A percentile compares a stretch with the other conserved stretches of the same genome.
phyloP scores from a whole-genome alignment of 2,329 filamentous ascomycete species.

The Lecanicillium sp. region DNA sequence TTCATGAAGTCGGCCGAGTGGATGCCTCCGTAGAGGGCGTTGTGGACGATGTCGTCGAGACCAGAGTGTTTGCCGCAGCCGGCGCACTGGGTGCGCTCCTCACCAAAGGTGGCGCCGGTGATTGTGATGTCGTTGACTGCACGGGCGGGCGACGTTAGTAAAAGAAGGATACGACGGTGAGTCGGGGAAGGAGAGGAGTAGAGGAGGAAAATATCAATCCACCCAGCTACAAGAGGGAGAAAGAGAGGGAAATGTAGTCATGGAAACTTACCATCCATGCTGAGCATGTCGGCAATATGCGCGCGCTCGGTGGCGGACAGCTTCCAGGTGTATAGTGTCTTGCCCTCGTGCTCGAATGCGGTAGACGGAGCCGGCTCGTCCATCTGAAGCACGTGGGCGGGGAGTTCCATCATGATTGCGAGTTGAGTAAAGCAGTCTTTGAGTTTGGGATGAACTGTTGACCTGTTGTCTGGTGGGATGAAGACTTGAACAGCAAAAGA shows the following conservation, averaged over 20 bases:
- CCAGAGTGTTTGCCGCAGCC: constrained; percentile 11
- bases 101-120: constrained; percentile 1
- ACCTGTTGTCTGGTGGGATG: no score
- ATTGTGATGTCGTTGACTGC: constrained; percentile 6
- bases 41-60: constrained; percentile 13
- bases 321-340: constrained; percentile 5
- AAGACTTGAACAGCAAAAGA: no score
- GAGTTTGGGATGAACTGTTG: no score
- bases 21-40: constrained; percentile 11
- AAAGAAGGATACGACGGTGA: no score
- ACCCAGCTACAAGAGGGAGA: not conserved
- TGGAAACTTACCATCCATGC: constrained; percentile 1
- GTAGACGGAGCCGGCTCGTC: constrained; percentile 3
- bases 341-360: not conserved
- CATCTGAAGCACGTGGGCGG: constrained; percentile 1
- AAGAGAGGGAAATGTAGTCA: not conserved
- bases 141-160: no score
- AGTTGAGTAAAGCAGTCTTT: no score
- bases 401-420: not conserved
- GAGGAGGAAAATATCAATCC: not conserved
- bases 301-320: constrained; percentile 5
- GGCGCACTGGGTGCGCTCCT: constrained; percentile 10
- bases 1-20: constrained; percentile 12
- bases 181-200: no score
- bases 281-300: constrained; percentile 11